phyloP scores from a whole-genome alignment of 2,329 filamentous ascomycete genomes.

The Diaporthe australafricana region DNA sequence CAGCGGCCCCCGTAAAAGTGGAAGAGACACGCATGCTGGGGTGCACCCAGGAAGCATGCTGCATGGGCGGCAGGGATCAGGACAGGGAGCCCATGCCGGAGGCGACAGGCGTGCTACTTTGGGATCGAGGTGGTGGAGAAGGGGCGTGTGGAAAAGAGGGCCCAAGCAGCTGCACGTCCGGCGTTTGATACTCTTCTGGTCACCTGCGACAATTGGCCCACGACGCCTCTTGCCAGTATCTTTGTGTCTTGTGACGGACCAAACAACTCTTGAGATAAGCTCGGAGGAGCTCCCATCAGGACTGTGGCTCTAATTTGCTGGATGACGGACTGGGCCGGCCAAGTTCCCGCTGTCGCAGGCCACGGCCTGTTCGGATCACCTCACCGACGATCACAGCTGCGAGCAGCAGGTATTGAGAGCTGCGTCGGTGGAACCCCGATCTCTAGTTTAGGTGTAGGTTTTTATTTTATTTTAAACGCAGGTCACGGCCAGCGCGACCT shows the following conservation, averaged over 20 bases:
- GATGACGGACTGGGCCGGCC: conserved; percentile 16
- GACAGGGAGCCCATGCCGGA: conserved; percentile 26
- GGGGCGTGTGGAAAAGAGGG: conserved; percentile 29
- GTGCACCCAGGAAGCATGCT: conserved; percentile 26
- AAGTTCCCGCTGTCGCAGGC: neutral
- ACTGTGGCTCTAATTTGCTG: conserved; percentile 9
- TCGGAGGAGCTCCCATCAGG: conserved; percentile 1
- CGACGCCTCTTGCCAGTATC: conserved; percentile 26
- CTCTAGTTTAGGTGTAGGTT: too few species aligned
- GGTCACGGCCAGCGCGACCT: neutral
- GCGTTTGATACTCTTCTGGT: conserved; percentile 29
- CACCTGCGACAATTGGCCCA: conserved; percentile 30
- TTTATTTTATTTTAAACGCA: neutral
- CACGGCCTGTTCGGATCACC: conserved; percentile 17
- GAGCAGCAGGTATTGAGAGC: neutral
- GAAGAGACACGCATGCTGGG: conserved; percentile 32
- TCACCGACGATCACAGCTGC: conserved; percentile 12
- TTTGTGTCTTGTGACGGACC: conserved; percentile 7
- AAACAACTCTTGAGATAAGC: conserved; percentile 16
- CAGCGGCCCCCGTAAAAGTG: conserved; percentile 30
- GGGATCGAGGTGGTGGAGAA: conserved; percentile 32
- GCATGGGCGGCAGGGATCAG: conserved; percentile 34
- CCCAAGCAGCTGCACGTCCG: conserved; percentile 31
- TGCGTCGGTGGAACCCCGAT: neutral
- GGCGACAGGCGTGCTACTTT: conserved; percentile 19